These are phyloP conservation scores for Pistacia vera DNA, from an alignment of 345 rosid genomes.

Conservation along the genomic window DNA sequence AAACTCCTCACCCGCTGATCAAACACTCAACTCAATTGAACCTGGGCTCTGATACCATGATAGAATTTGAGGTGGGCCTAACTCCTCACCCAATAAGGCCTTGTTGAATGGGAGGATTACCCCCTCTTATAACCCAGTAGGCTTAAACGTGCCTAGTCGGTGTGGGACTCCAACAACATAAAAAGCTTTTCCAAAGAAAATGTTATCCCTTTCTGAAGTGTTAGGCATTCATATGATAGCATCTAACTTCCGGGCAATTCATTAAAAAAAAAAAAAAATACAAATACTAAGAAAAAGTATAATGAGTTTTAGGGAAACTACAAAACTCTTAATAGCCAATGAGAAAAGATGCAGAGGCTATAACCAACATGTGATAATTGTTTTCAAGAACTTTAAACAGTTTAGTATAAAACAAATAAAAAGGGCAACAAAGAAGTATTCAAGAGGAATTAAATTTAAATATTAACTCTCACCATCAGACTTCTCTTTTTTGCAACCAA, in stretches of 20 bases:
- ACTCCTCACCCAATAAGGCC: too few species aligned
- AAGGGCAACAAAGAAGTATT: neutral
- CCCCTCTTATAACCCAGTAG: too few species aligned
- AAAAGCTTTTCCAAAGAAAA: neutral
- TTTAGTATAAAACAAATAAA: conserved; percentile 1
- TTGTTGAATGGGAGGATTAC: too few species aligned
- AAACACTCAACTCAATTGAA: too few species aligned
- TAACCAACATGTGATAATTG: neutral
- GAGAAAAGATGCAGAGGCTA: too few species aligned
- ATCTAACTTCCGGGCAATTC: neutral
- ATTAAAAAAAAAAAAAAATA: neutral
- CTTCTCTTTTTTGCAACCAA: conserved; percentile 69
- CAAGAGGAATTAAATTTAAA: conserved; percentile 11
- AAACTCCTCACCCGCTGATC: too few species aligned
- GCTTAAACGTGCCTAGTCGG: too few species aligned
- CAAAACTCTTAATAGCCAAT: neutral
- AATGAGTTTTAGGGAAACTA: neutral
- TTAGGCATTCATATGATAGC: neutral
- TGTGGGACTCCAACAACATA: too few species aligned
- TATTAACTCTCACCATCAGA: conserved; percentile 63
- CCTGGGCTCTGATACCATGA: too few species aligned
- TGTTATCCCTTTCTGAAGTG: neutral
- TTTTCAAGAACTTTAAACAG: neutral
- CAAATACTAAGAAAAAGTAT: neutral
- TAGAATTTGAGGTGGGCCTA: too few species aligned